These are phyloP conservation scores for Colletotrichum filicis DNA, from an alignment of 2,329 filamentous ascomycete species.

Conservation along the genomic window DNA sequence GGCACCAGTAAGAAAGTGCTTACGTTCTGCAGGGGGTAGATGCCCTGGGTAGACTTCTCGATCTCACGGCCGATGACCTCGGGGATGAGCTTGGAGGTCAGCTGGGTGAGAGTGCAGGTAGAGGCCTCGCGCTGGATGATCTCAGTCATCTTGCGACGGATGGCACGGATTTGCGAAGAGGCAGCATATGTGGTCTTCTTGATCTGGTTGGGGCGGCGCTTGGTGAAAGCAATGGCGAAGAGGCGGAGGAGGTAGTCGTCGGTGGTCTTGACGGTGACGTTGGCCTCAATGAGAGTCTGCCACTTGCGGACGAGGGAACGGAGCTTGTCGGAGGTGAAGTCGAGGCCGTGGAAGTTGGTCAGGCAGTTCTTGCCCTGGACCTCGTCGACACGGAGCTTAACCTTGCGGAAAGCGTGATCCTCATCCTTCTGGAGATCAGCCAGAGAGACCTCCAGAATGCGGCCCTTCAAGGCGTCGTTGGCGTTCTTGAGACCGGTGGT, in stretches of 20 bases:
- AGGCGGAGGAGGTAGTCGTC: constrained; percentile 99
- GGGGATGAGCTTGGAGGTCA: constrained; percentile 98
- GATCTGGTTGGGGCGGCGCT: constrained; percentile 99
- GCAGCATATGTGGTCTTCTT: constrained; percentile 99
- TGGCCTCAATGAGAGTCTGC: constrained; percentile 99
- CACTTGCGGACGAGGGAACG: constrained; percentile 99
- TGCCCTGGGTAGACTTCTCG: constrained; percentile 99
- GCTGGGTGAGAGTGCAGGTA: constrained; percentile 93
- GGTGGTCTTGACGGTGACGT: constrained; percentile 99
- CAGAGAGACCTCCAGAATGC: constrained; percentile 98
- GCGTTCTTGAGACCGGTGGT: constrained; percentile 99
- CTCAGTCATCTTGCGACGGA: constrained; percentile 99
- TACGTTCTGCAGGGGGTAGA: constrained; percentile 99
- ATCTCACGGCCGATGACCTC: constrained; percentile 99
- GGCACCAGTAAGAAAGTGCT: constrained; percentile 45
- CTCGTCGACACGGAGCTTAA: constrained; percentile 98
- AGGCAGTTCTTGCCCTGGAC: constrained; percentile 99
- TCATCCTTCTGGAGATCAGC: constrained; percentile 99
- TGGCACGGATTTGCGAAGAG: constrained; percentile 95
- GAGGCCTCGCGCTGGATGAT: constrained; percentile 97
- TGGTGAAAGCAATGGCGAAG: constrained; percentile 99
- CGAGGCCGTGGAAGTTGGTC: constrained; percentile 99
- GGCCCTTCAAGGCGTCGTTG: constrained; percentile 98
- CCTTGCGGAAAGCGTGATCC: constrained; percentile 99
- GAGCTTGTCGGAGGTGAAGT: constrained; percentile 99